These are phyloP conservation scores for Fusarium setosum DNA, from an alignment of 2,329 filamentous ascomycete genomes.

Conservation along the genomic window DNA sequence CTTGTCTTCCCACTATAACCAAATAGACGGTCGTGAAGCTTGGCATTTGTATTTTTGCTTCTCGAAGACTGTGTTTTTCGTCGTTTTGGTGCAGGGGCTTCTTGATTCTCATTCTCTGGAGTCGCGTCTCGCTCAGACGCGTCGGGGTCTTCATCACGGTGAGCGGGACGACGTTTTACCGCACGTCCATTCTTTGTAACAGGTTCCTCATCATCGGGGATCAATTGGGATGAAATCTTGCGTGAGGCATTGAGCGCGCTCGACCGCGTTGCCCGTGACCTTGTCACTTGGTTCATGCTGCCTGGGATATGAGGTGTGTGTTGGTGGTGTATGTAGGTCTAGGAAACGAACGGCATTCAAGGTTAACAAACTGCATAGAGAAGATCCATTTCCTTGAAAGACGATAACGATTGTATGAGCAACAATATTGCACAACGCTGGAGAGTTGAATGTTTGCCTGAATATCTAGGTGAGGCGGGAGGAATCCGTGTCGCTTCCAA, in stretches of 20 bases:
- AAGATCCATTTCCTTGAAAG: background rate
- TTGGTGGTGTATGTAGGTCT: background rate
- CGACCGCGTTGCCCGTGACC: constrained; percentile 31
- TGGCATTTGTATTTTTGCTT: constrained; percentile 14
- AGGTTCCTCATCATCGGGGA: constrained; percentile 16
- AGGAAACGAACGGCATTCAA: too few species aligned
- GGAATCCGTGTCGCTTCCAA: too few species aligned
- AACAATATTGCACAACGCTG: background rate
- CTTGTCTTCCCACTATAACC: constrained; percentile 2
- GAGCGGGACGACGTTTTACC: constrained; percentile 26
- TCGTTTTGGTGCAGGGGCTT: constrained; percentile 35
- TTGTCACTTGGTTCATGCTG: constrained; percentile 17
- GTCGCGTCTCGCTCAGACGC: constrained; percentile 39
- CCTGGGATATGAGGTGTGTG: background rate
- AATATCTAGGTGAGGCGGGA: too few species aligned
- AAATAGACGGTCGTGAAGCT: constrained; percentile 33
- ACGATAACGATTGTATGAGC: background rate
- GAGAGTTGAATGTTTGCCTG: background rate
- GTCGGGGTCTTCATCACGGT: constrained; percentile 33
- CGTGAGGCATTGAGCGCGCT: constrained; percentile 34
- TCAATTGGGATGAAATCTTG: constrained; percentile 34
- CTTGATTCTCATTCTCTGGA: constrained; percentile 24
- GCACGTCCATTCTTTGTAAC: background rate
- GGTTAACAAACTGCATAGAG: background rate
- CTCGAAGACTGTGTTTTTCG: constrained; percentile 32